These are phyloP conservation scores for Purpureocillium lavendulum DNA, from an alignment of 2,329 filamentous ascomycete species.

Conservation along the genomic window DNA sequence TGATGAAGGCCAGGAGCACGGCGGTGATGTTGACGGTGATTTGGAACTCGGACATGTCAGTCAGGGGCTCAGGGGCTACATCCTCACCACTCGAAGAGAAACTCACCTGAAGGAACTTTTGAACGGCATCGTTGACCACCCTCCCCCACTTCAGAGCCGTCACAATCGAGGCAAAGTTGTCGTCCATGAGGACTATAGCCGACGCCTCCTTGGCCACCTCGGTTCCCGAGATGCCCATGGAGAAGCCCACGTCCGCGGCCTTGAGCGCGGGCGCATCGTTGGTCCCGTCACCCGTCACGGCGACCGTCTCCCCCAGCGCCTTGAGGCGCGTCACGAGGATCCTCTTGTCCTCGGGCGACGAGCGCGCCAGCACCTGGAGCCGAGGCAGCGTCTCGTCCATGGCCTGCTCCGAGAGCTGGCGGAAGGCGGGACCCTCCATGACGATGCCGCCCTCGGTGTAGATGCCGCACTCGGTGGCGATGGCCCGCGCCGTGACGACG, in stretches of 20 bases:
- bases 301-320: conserved; percentile 46
- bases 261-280: conserved; percentile 60
- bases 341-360: conserved; percentile 51
- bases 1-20: conserved; percentile 56
- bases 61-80: background rate
- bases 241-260: conserved; percentile 59
- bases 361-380: conserved; percentile 44
- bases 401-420: conserved; percentile 44
- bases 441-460: conserved; percentile 52
- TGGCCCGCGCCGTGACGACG: conserved; percentile 53
- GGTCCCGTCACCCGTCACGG: conserved; percentile 58
- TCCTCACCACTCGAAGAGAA: background rate
- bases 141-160: conserved; percentile 62
- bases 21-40: conserved; percentile 66
- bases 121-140: conserved; percentile 58
- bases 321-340: conserved; percentile 49
- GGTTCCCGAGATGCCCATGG: conserved; percentile 59
- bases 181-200: conserved; percentile 59
- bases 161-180: conserved; percentile 59
- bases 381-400: conserved; percentile 43
- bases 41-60: conserved; percentile 37
- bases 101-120: conserved; percentile 54
- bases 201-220: conserved; percentile 62
- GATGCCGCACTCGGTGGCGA: conserved; percentile 57
- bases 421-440: conserved; percentile 58